phyloP scores from a whole-genome alignment of 768 basidiomycete genomes.

The Lactifluus hygrophoroides region DNA sequence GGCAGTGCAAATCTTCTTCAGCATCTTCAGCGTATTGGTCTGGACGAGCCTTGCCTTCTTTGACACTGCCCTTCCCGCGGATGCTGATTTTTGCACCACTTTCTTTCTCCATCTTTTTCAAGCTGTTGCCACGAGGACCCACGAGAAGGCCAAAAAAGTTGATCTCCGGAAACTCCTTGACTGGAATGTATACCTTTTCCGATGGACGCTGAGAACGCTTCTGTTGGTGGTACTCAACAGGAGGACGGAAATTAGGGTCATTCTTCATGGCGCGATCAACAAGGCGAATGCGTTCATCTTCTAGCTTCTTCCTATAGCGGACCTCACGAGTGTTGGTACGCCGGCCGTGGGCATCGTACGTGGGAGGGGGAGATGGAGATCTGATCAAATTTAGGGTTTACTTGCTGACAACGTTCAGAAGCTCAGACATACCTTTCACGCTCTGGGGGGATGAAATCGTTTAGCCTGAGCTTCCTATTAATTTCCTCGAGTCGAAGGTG shows the following conservation, averaged over 20 bases:
- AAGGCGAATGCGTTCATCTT: slow-evolving; percentile 85
- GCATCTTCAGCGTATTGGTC: slow-evolving; percentile 95
- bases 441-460: slow-evolving; percentile 94
- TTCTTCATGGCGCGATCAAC: slow-evolving; percentile 96
- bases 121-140: slow-evolving; percentile 95
- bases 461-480: slow-evolving; percentile 85
- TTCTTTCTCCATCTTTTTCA: slow-evolving; percentile 99
- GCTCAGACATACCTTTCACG: slow-evolving; percentile 63
- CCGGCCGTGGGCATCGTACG: slow-evolving; percentile 95
- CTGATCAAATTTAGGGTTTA: slow-evolving; percentile 31
- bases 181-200: slow-evolving; percentile 98
- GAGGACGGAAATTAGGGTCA: slow-evolving; percentile 96
- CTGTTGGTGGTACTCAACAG: slow-evolving; percentile 92
- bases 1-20: slow-evolving; percentile 97
- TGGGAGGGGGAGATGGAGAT: slow-evolving; percentile 94
- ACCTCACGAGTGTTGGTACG: slow-evolving; percentile 98
- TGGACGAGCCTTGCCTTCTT: slow-evolving; percentile 95
- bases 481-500: slow-evolving; percentile 96
- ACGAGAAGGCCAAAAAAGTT: slow-evolving; percentile 99
- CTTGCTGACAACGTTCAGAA: neutral
- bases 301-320: slow-evolving; percentile 91
- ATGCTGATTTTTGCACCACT: slow-evolving; percentile 98
- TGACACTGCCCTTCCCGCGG: slow-evolving; percentile 95
- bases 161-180: slow-evolving; percentile 99
- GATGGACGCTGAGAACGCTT: slow-evolving; percentile 90